phyloP scores from a whole-genome alignment of 345 rosid genomes.

The Adansonia digitata region DNA sequence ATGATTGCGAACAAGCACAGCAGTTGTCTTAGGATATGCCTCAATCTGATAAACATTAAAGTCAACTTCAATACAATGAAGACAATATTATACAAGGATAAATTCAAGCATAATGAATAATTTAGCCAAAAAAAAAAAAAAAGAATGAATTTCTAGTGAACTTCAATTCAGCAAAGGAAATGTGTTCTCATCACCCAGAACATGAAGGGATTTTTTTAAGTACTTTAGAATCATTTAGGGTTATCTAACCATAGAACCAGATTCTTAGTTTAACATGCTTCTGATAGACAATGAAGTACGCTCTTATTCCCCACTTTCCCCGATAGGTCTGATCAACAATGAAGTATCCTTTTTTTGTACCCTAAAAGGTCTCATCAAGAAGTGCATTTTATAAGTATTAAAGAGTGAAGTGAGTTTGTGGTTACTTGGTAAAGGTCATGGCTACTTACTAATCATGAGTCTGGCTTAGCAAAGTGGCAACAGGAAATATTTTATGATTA shows the following conservation, averaged over 20 bases:
- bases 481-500: background rate
- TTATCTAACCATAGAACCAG: background rate
- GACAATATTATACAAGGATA: slow-evolving; percentile 6
- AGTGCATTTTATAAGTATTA: background rate
- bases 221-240: background rate
- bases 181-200: background rate
- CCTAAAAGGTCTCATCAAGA: background rate
- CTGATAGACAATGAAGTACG: background rate
- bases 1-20: slow-evolving; percentile 93
- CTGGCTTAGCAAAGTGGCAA: background rate
- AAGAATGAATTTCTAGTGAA: background rate
- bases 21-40: slow-evolving; percentile 87
- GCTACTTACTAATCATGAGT: background rate
- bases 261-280: background rate
- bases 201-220: background rate
- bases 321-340: background rate
- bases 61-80: background rate
- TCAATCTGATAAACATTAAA: slow-evolving; percentile 46
- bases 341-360: background rate
- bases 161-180: background rate
- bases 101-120: background rate
- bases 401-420: background rate
- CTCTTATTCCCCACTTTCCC: background rate
- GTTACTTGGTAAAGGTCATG: background rate
- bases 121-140: too few relatives aligned